phyloP scores from a whole-genome alignment of 1,284 basidiomycete species.

The Inonotus hispidus region DNA sequence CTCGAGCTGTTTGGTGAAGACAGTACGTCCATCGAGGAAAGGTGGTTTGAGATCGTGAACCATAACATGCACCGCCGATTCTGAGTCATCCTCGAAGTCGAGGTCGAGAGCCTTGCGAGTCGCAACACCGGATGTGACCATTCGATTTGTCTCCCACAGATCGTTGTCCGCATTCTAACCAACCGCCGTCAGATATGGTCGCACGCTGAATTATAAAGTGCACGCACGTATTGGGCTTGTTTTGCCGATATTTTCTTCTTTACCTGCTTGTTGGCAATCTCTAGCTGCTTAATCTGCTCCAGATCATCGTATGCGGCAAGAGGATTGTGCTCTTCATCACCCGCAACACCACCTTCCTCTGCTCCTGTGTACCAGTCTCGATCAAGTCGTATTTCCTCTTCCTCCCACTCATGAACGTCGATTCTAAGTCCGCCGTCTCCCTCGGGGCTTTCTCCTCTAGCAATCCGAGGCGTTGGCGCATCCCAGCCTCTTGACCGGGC shows the following conservation, averaged over 20 bases:
- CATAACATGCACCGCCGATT: conserved; percentile 94
- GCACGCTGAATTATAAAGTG: not conserved
- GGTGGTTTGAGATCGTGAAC: conserved; percentile 97
- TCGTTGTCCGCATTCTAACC: conserved; percentile 92
- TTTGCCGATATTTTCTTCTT: conserved; percentile 87
- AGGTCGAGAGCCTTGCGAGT: conserved; percentile 83
- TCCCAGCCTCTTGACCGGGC: conserved; percentile 71
- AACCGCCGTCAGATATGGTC: conserved; percentile 10
- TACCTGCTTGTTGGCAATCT: conserved; percentile 74
- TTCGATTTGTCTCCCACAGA: conserved; percentile 96
- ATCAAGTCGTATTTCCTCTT: conserved; percentile 85
- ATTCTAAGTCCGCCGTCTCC: conserved; percentile 53
- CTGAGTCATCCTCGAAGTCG: conserved; percentile 90
- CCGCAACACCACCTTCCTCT: conserved; percentile 80
- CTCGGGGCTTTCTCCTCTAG: conserved; percentile 57
- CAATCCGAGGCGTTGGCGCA: conserved; percentile 74
- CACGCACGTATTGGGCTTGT: conserved; percentile 87
- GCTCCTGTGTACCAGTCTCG: conserved; percentile 92
- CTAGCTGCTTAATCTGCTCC: conserved; percentile 64
- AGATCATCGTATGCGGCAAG: conserved; percentile 89
- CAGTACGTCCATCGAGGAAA: conserved; percentile 93
- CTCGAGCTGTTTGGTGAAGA: conserved; percentile 95
- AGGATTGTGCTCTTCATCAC: conserved; percentile 90
- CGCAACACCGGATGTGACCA: conserved; percentile 92
- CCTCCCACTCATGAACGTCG: conserved; percentile 87